Percentiles rank a stretch among this genome's conserved stretches.
Evolutionary conservation across 345 rosid genomes (phyloP).

Genomic region (Citrus maxima): DNA sequence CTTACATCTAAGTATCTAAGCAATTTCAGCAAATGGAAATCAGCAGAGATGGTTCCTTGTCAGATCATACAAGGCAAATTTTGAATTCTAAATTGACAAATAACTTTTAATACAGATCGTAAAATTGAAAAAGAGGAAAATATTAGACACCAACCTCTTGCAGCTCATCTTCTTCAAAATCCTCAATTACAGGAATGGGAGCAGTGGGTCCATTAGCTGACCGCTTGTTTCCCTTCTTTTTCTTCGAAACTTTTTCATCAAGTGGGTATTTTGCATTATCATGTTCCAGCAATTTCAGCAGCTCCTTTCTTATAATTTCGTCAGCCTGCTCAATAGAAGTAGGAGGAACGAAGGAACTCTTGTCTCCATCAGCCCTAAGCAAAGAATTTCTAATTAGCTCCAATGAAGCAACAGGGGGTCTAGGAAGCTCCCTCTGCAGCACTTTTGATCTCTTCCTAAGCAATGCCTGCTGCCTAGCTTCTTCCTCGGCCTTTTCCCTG

Average conservation of each 20-base stretch:
- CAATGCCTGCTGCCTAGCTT: constrained; percentile 76
- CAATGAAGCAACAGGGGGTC: constrained; percentile 90
- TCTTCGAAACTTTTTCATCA: constrained; percentile 68
- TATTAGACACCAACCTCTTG: constrained; percentile 49
- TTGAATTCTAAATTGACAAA: not conserved
- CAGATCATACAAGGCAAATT: not conserved
- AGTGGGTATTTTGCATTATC: constrained; percentile 99
- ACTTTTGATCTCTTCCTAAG: constrained; percentile 98
- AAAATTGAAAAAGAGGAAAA: not conserved
- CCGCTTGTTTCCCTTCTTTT: constrained; percentile 73
- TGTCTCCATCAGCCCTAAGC: constrained; percentile 78
- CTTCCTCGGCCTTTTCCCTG: constrained; percentile 91
- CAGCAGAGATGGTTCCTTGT: not conserved
- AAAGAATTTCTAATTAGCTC: constrained; percentile 80
- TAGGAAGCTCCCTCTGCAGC: constrained; percentile 93
- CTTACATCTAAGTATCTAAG: not conserved
- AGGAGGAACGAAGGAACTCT: constrained; percentile 93
- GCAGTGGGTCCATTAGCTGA: constrained; percentile 47
- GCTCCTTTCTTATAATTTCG: constrained; percentile 82
- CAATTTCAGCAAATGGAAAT: not conserved
- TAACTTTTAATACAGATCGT: not conserved
- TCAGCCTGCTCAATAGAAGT: constrained; percentile 84
- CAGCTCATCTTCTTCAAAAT: constrained; percentile 79
- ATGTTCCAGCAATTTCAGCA: constrained; percentile 72
- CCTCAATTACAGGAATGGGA: constrained; percentile 62